Base-by-base conservation (phyloP, 495 filamentous ascomycete genomes). In the Daldinia caldariorum region DNA sequence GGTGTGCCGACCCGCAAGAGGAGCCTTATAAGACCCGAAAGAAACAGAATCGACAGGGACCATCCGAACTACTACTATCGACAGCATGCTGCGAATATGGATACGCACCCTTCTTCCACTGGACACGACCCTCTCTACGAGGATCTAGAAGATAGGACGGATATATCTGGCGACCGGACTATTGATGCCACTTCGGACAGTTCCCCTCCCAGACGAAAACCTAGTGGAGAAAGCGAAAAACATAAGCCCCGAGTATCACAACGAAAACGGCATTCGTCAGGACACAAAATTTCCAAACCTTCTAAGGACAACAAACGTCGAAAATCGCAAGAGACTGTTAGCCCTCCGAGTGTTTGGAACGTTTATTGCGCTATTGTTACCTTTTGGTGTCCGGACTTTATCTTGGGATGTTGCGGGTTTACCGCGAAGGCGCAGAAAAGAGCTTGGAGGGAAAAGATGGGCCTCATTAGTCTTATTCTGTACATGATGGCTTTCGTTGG, bases 401-500 rank as follows among this genome's bases (percentile, higher is more conserved):
- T 97, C 14, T 81, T 99, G 41, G 85, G 82, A 58, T 97, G 94
- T 77, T 92, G 92, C 73, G 94, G 94, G 38, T 97, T 92, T 84
- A 87, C 91, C n/a, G 81, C 90, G 51, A 95, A 91, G 79, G 92
- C 88, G 16, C 93, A 97, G 77, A 92, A 94, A 67, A 87, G 92
- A 69, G 96, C 96, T 16, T 99, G 96, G 96, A 89, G 96, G 62
- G 96, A 99, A 78, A 99, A 99, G 85, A 97, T 99, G 85, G 96
- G 96, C 6, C 83, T 99, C 61, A 91, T 97, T 76, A 96, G 93
- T 81, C 87, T 98, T 74, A 98, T 99, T 74, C 72, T 97, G 18
- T 78, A 93, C 61, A 93, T 98, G 74, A 94, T 91, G 76, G 87
- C 87, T 10, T 89, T 96, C 73, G 95, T 99, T 61, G 96, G 96